Evolutionary conservation across 1,284 basidiomycete genomes (phyloP), one percentile per base, ranked within the genome.

Genomic region (Malassezia psittaci): DNA sequence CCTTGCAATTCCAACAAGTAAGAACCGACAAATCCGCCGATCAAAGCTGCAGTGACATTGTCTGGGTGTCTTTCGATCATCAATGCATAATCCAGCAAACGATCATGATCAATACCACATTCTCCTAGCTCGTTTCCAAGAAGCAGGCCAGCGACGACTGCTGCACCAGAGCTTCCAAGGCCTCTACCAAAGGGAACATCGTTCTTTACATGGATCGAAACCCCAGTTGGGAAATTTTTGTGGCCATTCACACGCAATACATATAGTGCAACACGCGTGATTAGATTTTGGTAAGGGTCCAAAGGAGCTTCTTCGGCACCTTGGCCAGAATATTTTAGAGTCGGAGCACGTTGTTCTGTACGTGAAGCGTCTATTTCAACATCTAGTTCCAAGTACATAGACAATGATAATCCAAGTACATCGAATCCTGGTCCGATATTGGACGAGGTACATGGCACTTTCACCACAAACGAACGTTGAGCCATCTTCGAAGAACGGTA

Each of bases 61-160:
- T 99, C 94, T 8, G 94, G 94, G 76, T 99, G 94, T 10, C 94
- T 83, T 77, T 99, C 94, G 67, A 99, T 91, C 94, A 99, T 98
- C 55, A 99, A 81, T 1, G 94, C 91, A 73, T 90, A 93, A 77
- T 99, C 94, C 54, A 98, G 82, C 66, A 94, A 79, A 29, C 94
- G 83, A 48, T 81, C 81, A 33, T 77, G 79, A 15, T 85, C 74
- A 12, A 98, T 82, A 21, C 80, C 73, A 58, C 98, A 81, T 46
- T 82, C 64, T 13, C 88, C 93, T 12, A 98, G 79, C 16, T 84
- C 81, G 74, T 91, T 83, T 38, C 86, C 94, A 44, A 99, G 82
- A 36, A 96, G 79, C 21, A 96, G 87, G 42, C 94, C 94, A 0
- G 90, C 93, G 65, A 99, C 87, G 64, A 99, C 94, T 12, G 94